Evolutionary conservation across 345 rosid species (phyloP), one percentile per base, ranked within the genome.

Genomic region (Arabidopsis arenosa): DNA sequence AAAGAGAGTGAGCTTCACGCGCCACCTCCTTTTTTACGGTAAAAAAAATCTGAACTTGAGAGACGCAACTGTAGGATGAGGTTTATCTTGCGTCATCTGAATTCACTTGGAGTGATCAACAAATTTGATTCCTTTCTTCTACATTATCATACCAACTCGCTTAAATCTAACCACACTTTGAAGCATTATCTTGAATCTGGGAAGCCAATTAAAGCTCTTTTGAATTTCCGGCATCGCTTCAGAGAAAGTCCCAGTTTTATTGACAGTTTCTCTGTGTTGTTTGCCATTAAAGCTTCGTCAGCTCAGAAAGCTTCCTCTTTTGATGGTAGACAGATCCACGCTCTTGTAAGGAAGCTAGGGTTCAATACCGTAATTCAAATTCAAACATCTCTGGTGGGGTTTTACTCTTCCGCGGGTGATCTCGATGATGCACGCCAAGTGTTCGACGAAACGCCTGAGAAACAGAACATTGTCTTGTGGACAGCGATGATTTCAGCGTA

Each of bases 191-290:
- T 83, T 9, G 72, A 69, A 44, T 70, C 85, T 6, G 76, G 66
- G 0, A 36, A 70, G n/a, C 63, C 79, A 55, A 40, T 58, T 52
- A 70, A 80, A 47, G 81, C 72, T 47, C 52, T 83, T 0, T 7
- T 77, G 8, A 28, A 64, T 45, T 83, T 83, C 64, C 71, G 68
- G 7, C 72, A 77, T 3, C 64, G 82, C 23, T 18, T 65, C 59
- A 76, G 79, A 60, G 17, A 76, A 36, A 76, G 51, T 61, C 62
- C 77, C 14, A 14, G 68, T 17, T 83, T 69, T 28, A 32, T 76
- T 5, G 85, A 83, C 35, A 74, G 85, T 35, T 83, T 48, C 75
- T 77, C 85, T 60, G 77, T 83, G 7, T 63, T 80, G 55, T 83
- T 80, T 47, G 80, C 80, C 33, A 37, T 83, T 1, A 80, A 80